Evolutionary conservation across 345 rosid genomes (phyloP).

Genomic region (Salix udensis): DNA sequence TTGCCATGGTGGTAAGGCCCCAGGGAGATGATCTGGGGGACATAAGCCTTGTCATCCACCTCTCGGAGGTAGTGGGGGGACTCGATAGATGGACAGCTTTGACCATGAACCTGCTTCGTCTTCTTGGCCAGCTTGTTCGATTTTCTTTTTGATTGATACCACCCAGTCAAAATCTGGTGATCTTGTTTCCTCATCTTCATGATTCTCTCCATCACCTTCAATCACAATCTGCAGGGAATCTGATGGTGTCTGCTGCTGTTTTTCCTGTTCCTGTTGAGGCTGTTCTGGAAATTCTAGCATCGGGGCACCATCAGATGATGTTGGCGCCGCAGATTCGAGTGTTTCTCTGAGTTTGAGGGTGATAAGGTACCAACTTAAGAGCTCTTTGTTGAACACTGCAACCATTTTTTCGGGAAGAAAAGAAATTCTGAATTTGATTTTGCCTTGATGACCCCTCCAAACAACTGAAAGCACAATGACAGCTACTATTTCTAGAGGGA

Average conservation of each 20-base stretch:
- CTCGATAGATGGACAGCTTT: constrained; percentile 46
- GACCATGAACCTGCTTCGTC: constrained; percentile 60
- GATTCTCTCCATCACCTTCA: constrained; percentile 19
- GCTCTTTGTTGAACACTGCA: constrained; percentile 64
- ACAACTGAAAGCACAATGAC: not conserved
- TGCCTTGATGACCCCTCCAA: not conserved
- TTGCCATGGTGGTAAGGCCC: constrained; percentile 85
- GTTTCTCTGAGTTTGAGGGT: constrained; percentile 66
- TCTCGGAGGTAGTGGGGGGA: constrained; percentile 54
- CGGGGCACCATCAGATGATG: constrained; percentile 9
- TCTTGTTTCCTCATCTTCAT: constrained; percentile 22
- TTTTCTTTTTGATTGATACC: constrained; percentile 56
- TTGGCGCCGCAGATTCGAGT: constrained; percentile 45
- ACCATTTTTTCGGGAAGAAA: constrained; percentile 37
- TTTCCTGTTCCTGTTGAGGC: constrained; percentile 16
- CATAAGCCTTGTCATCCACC: constrained; percentile 69
- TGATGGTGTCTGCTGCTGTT: constrained; percentile 26
- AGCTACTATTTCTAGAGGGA: not conserved
- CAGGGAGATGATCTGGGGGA: constrained; percentile 71
- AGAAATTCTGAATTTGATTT: constrained; percentile 4
- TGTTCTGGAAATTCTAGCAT: constrained; percentile 26
- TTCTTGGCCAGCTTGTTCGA: constrained; percentile 58
- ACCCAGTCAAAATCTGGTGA: constrained; percentile 59
- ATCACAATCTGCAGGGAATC: constrained; percentile 26
- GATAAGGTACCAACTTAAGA: constrained; percentile 70